Evolutionary conservation across 331 rosid genomes (phyloP).

Genomic region (Arachis monticola): DNA sequence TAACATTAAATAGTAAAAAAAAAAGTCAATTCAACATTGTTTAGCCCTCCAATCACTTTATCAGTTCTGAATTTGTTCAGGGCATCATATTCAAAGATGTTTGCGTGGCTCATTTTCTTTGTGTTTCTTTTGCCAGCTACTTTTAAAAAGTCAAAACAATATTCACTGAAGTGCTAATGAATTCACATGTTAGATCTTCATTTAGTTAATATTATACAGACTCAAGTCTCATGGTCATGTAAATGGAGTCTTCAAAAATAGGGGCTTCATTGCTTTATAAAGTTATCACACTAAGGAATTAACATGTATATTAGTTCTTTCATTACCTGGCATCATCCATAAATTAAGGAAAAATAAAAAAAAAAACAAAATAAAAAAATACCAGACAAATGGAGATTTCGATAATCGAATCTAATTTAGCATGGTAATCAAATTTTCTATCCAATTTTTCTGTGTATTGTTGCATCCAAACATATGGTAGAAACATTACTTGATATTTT

Average conservation of each 20-base stretch:
- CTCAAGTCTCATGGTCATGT: conserved; percentile 32
- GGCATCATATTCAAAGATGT: conserved; percentile 22
- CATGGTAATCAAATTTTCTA: too few relatives aligned
- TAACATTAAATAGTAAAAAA: not conserved
- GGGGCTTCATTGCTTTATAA: conserved; percentile 30
- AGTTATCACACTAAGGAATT: conserved; percentile 13
- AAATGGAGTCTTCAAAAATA: conserved; percentile 25
- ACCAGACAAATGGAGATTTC: conserved; percentile 11
- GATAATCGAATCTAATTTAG: not conserved
- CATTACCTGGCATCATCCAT: not conserved
- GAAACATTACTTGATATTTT: too few relatives aligned
- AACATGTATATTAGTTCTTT: conserved; percentile 27
- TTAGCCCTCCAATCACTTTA: conserved; percentile 20
- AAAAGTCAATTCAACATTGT: conserved; percentile 15
- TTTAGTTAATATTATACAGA: conserved; percentile 14
- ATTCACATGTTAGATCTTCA: conserved; percentile 21
- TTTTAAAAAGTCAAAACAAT: conserved; percentile 30
- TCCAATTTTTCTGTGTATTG: too few relatives aligned
- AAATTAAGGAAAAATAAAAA: not conserved
- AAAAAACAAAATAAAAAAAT: not conserved
- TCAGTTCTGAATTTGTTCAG: conserved; percentile 27
- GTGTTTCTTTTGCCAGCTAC: conserved; percentile 30
- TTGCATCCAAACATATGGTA: too few relatives aligned
- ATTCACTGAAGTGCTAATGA: conserved; percentile 20
- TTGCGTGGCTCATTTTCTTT: not conserved